phyloP scores from a whole-genome alignment of 1,139 yeast genomes.

The Wickerhamomyces sp. region DNA sequence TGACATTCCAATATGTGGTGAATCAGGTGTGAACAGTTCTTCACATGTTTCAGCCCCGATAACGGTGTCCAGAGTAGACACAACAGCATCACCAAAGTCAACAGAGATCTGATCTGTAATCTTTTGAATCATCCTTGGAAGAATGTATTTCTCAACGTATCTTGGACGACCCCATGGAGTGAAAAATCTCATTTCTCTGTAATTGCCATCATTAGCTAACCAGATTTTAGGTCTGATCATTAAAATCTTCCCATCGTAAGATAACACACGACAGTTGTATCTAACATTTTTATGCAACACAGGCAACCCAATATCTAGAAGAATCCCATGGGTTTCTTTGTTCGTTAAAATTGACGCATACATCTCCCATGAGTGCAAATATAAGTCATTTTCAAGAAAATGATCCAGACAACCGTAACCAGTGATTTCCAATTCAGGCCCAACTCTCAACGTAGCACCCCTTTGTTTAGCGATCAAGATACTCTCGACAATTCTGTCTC shows the following conservation, averaged over 20 bases:
- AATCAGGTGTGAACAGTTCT: slow-evolving; percentile 91
- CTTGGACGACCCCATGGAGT: slow-evolving; percentile 88
- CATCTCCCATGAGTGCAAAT: slow-evolving; percentile 92
- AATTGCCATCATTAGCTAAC: slow-evolving; percentile 96
- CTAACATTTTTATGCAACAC: slow-evolving; percentile 80
- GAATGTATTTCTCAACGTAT: slow-evolving; percentile 61
- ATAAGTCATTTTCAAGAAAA: slow-evolving; percentile 84
- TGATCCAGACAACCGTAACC: slow-evolving; percentile 97
- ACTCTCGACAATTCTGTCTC: slow-evolving; percentile 82
- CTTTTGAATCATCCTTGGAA: slow-evolving; percentile 64
- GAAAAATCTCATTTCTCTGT: slow-evolving; percentile 94
- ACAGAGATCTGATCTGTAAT: slow-evolving; percentile 64
- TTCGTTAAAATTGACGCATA: slow-evolving; percentile 68
- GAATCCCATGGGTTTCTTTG: slow-evolving; percentile 64
- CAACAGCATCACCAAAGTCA: slow-evolving; percentile 84
- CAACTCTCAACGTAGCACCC: slow-evolving; percentile 84
- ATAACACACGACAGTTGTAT: slow-evolving; percentile 85
- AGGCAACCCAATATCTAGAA: slow-evolving; percentile 94
- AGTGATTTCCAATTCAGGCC: slow-evolving; percentile 92
- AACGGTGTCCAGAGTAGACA: slow-evolving; percentile 78
- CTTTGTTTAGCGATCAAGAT: slow-evolving; percentile 67
- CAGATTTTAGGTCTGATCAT: slow-evolving; percentile 88
- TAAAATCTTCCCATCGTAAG: slow-evolving; percentile 72
- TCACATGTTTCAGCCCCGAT: slow-evolving; percentile 97
- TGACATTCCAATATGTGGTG: slow-evolving; percentile 90